Evolutionary conservation across 306 rosid genomes (phyloP).

Genomic region (Castanea crenata): DNA sequence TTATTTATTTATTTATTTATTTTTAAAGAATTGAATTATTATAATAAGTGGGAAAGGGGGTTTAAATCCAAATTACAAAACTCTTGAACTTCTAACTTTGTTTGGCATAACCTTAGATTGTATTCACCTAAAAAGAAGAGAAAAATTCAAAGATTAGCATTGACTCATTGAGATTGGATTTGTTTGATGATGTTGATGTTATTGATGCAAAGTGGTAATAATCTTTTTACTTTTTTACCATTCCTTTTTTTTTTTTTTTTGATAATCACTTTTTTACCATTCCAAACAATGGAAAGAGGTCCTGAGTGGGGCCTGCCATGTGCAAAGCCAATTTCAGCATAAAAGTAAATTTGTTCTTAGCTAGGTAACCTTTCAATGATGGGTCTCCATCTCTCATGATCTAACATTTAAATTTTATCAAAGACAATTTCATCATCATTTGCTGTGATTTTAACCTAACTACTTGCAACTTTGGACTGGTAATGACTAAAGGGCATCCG

Average conservation of each 20-base stretch:
- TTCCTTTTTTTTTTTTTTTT: neutral
- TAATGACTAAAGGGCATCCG: neutral
- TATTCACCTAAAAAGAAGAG: no score
- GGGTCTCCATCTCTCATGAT: constrained; percentile 32
- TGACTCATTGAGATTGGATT: neutral
- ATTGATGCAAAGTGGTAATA: neutral
- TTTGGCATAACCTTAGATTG: no score
- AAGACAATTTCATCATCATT: constrained; percentile 19
- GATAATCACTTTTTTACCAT: neutral
- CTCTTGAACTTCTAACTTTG: no score
- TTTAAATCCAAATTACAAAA: no score
- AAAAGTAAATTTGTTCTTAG: neutral
- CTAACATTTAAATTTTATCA: constrained; percentile 8
- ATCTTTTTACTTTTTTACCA: neutral
- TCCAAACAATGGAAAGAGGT: constrained; percentile 2
- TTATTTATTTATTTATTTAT: no score
- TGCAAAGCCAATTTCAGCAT: constrained; percentile 23
- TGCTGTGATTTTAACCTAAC: constrained; percentile 15
- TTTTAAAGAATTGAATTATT: no score
- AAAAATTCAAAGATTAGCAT: no score
- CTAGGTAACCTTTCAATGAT: constrained; percentile 32
- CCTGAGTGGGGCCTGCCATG: constrained; percentile 33
- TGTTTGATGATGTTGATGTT: constrained; percentile 25
- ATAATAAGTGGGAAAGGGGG: no score
- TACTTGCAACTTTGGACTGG: neutral